These are phyloP conservation scores for Talaromyces stipitatus DNA, from an alignment of 495 filamentous ascomycete genomes.

Conservation along the genomic window DNA sequence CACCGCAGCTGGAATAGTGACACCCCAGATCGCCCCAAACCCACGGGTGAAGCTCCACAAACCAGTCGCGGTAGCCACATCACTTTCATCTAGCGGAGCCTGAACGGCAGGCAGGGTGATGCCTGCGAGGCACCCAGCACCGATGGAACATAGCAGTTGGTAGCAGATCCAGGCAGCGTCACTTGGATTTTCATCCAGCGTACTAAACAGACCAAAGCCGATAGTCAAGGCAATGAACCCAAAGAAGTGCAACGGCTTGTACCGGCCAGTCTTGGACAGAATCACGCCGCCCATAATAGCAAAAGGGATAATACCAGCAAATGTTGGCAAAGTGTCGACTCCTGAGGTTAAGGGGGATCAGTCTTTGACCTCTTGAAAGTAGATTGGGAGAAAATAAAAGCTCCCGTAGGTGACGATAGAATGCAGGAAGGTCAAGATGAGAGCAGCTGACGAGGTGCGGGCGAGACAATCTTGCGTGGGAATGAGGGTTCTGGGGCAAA, in stretches of 20 bases:
- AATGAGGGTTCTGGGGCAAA: slow-evolving; percentile 3
- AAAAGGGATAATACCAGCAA: slow-evolving; percentile 19
- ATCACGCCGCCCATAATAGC: slow-evolving; percentile 23
- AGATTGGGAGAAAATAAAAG: slow-evolving; percentile 39
- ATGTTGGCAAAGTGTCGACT: slow-evolving; percentile 27
- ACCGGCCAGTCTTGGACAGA: slow-evolving; percentile 31
- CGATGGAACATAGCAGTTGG: slow-evolving; percentile 25
- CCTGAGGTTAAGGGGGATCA: slow-evolving; percentile 19
- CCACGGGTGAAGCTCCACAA: slow-evolving; percentile 40
- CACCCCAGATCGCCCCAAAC: slow-evolving; percentile 44
- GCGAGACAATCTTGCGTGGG: background rate
- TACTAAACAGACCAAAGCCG: slow-evolving; percentile 31
- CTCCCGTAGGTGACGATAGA: slow-evolving; percentile 15
- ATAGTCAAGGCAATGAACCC: slow-evolving; percentile 29
- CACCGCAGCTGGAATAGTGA: slow-evolving; percentile 40
- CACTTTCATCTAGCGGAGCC: slow-evolving; percentile 25
- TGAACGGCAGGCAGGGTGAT: slow-evolving; percentile 31
- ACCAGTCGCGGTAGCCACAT: slow-evolving; percentile 33
- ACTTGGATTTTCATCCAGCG: slow-evolving; percentile 16
- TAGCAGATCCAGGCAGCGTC: slow-evolving; percentile 20
- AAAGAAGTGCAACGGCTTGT: slow-evolving; percentile 35
- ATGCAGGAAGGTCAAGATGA: slow-evolving; percentile 16
- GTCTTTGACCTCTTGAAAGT: slow-evolving; percentile 34
- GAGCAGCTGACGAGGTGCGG: background rate
- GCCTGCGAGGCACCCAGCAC: slow-evolving; percentile 21